Evolutionary conservation across 225 moss, liverwort and hornwort species (phyloP), one percentile per base, ranked within the genome.

Genomic region (Pseudisothecium myosuroides): DNA sequence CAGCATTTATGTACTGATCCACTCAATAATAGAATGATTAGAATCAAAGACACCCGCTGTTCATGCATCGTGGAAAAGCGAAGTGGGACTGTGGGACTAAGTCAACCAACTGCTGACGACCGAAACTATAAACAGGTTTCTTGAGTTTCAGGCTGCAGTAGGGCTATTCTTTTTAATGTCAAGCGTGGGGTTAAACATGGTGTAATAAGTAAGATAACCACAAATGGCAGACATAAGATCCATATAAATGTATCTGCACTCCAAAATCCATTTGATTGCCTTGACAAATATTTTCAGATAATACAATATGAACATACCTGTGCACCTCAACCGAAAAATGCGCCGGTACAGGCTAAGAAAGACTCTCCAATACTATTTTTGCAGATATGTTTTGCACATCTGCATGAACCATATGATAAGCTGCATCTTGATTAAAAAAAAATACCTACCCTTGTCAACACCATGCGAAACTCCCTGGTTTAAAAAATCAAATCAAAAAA

Each of bases 231-330:
- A 60, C 60, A 80, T 5, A 43, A 31, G 60, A 43, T 60, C 60
- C 60, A 28, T 41, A 60, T 2, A 80, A 36, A 39, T 67, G 10
- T 17, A 45, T 76, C 68, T 66, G 66, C 59, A 80, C 72, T 85
- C 61, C 88, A 88, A 87, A 89, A 85, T 29, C 83, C 77, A 85
- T 65, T 79, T 61, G 12, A 52, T 72, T 69, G 59, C n/a, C 50
- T 80, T 74, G 27, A 90, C 34, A 17, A 58, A n/a, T 37, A 10
- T 58, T 63, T 71, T 78, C 89, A 84, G 83, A 93, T 76, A 86
- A 60, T 86, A 93, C 91, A 91, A 86, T 88, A 89, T 92, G 64
- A 85, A 93, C 89, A 92, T 86, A 85, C 83, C 89, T 82, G 75
- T 60, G 82, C 61, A 89, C 63, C 79, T 81, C 29, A 69, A 84